Conservation (phyloP, 495 filamentous ascomycete species). For the Penicillium malachiteum region DNA sequence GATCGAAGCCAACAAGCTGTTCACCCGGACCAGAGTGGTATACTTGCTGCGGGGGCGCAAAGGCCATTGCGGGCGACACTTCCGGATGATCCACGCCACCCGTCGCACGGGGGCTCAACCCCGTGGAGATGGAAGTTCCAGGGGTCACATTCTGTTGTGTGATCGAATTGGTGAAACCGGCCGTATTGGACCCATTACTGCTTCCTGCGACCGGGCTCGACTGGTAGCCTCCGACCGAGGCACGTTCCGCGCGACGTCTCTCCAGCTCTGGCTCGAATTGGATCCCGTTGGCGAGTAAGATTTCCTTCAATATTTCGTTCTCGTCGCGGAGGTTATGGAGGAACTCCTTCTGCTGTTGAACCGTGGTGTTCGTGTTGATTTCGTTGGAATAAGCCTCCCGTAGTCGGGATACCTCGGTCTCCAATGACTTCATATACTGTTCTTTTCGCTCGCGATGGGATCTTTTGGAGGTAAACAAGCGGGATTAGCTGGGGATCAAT, state of each 20-base stretch:
- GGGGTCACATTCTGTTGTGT: slow-evolving; percentile 36
- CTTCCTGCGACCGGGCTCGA: slow-evolving; percentile 36
- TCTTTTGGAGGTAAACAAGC: slow-evolving; percentile 38
- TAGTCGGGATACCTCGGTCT: slow-evolving; percentile 79
- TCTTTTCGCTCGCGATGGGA: slow-evolving; percentile 98
- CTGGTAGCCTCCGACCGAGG: slow-evolving; percentile 23
- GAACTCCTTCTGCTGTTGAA: slow-evolving; percentile 44
- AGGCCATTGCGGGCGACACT: slow-evolving; percentile 31
- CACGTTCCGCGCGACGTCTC: slow-evolving; percentile 38
- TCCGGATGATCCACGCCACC: slow-evolving; percentile 34
- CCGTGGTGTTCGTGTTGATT: slow-evolving; percentile 37
- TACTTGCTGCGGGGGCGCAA: slow-evolving; percentile 33
- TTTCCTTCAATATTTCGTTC: slow-evolving; percentile 71
- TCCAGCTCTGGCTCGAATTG: slow-evolving; percentile 45
- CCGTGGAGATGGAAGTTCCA: slow-evolving; percentile 37
- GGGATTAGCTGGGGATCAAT: not conserved
- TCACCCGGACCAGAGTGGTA: slow-evolving; percentile 28
- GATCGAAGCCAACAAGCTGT: slow-evolving; percentile 31
- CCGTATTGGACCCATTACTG: slow-evolving; percentile 35
- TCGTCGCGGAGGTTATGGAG: slow-evolving; percentile 50
- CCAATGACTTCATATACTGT: slow-evolving; percentile 88
- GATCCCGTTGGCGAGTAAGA: slow-evolving; percentile 74
- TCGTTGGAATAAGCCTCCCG: slow-evolving; percentile 48
- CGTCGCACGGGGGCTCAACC: slow-evolving; percentile 34
- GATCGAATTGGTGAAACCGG: slow-evolving; percentile 22